These are phyloP conservation scores for Calonectria ilicicola DNA, from an alignment of 2,329 filamentous ascomycete species.

Conservation along the genomic window DNA sequence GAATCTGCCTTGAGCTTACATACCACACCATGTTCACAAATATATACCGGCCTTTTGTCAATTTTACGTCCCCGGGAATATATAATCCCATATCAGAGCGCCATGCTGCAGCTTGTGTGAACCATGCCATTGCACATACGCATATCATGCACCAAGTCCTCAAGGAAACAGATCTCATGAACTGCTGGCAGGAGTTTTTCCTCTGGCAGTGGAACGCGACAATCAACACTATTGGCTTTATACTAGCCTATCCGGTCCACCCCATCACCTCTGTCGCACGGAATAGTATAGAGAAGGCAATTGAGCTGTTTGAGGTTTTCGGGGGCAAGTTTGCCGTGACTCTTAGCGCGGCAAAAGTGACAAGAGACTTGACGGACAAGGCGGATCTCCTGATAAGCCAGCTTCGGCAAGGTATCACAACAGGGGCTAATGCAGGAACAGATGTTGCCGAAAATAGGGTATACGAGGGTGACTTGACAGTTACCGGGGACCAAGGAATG, in stretches of 20 bases:
- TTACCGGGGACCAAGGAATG: background rate
- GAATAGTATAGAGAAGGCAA: constrained; percentile 50
- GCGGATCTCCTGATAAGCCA: constrained; percentile 31
- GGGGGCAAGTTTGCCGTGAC: constrained; percentile 55
- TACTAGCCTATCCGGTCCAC: constrained; percentile 46
- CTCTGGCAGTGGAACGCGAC: constrained; percentile 46
- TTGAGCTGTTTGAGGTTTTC: constrained; percentile 52
- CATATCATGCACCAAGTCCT: constrained; percentile 41
- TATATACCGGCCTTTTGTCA: constrained; percentile 54
- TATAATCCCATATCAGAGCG: constrained; percentile 32
- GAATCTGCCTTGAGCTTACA: constrained; percentile 54
- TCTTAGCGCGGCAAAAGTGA: constrained; percentile 53
- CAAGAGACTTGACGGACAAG: constrained; percentile 37
- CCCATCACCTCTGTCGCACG: constrained; percentile 37
- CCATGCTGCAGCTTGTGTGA: constrained; percentile 31
- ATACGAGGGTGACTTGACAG: background rate
- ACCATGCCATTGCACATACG: constrained; percentile 41
- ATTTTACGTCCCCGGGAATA: constrained; percentile 40
- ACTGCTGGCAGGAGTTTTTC: constrained; percentile 44
- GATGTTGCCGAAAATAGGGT: background rate
- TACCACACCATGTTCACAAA: constrained; percentile 54
- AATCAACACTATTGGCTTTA: constrained; percentile 48
- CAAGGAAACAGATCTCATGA: constrained; percentile 39
- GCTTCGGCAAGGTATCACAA: constrained; percentile 23
- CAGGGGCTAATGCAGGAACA: background rate